Evolutionary conservation across 2,329 filamentous ascomycete species (phyloP), one percentile per base, ranked within the genome.

Genomic region (Kalaharituber pfeilii): DNA sequence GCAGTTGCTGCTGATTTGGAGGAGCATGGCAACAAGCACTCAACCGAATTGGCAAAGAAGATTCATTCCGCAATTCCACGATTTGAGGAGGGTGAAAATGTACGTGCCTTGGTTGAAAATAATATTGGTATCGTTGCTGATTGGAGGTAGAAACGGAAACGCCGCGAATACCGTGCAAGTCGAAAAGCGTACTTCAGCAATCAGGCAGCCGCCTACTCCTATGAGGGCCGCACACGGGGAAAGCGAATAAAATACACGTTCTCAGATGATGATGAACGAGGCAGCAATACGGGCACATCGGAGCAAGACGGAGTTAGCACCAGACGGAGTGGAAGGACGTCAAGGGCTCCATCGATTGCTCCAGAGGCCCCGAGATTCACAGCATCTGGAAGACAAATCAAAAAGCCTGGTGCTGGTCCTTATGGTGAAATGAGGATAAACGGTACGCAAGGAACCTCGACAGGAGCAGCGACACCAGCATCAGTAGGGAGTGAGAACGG

Each of bases 231-330:
- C 52, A 98, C 93, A 4, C 80, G 91, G 56, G 91, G 91, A 54
- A 96, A 98, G 73, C 84, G 89, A 57, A 84, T 94, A 70, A 93
- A 88, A 68, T 98, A 98, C 66, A 98, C 86, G 0, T 98, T 85
- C 66, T 93, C 87, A 0, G 88, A 95, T 52, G 86, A 93, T 24
- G 86, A 93, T 61, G 82, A 82, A 30, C 79, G 81, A 15, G 78
- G 79, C 51, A 76, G 73, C 54, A 78, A 77, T n/a, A 22, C 11
- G 13, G 42, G 24, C 78, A 81, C 65, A 81, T 80, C 30, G 75
- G 76, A 8, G 67, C 65, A 5, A 68, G 70, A 67, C 66, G 88
- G 72, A 57, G 70, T 71, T 18, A 77, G 81, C 5, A 86, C 85
- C 11, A 76, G 79, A 18, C 80, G 89, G 25, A 84, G 86, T 60